A percentile compares a stretch with the other conserved stretches of the same genome.
Evolutionary conservation across 169 alveolate species (phyloP).

Genomic region (Babesia bovis): DNA sequence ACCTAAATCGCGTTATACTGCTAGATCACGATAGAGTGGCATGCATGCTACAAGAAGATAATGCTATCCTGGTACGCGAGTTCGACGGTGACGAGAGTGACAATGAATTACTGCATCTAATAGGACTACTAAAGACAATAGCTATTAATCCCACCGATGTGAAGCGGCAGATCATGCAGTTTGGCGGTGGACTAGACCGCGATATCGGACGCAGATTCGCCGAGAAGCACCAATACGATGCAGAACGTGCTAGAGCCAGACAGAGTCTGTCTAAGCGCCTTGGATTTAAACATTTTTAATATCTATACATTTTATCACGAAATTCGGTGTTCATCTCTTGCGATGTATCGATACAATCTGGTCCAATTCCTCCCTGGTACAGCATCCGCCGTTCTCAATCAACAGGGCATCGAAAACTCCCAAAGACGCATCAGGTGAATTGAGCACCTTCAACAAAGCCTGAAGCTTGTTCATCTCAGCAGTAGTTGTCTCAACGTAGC

Average conservation of each 20-base stretch:
- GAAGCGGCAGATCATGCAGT: constrained; percentile 60
- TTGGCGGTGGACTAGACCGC: constrained; percentile 79
- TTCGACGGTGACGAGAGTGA: constrained; percentile 84
- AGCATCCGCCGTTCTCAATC: constrained; percentile 56
- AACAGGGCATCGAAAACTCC: constrained; percentile 48
- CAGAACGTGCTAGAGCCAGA: constrained; percentile 42
- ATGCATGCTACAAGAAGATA: constrained; percentile 79
- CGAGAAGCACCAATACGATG: constrained; percentile 35
- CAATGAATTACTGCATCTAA: constrained; percentile 74
- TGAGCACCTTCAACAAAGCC: constrained; percentile 51
- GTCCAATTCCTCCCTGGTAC: constrained; percentile 61
- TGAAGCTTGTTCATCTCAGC: constrained; percentile 55
- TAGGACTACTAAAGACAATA: constrained; percentile 80
- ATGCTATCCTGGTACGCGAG: constrained; percentile 76
- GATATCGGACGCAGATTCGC: constrained; percentile 75
- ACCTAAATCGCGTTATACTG: constrained; percentile 80
- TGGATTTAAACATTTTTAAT: constrained; percentile 59
- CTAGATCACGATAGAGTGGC: constrained; percentile 83
- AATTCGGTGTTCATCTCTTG: neutral
- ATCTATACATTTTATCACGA: neutral
- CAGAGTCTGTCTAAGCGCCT: constrained; percentile 42
- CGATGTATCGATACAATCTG: constrained; percentile 29
- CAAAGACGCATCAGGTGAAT: constrained; percentile 4
- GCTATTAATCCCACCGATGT: constrained; percentile 81
- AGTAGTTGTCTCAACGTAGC: constrained; percentile 34